phyloP scores from a whole-genome alignment of 1,139 yeast species.

The Debaryomyces sp. region DNA sequence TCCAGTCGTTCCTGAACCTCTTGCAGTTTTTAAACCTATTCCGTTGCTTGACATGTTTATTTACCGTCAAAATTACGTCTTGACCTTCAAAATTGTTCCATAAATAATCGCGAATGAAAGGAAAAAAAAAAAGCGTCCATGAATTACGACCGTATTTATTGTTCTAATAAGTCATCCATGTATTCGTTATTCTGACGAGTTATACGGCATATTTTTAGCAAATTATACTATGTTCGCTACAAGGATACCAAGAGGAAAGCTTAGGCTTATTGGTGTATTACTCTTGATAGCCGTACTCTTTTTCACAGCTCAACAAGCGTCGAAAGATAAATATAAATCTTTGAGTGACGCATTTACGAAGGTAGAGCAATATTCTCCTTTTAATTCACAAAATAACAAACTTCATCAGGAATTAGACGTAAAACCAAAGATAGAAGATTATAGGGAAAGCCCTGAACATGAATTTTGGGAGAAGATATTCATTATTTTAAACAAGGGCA shows the following conservation, averaged over 20 bases:
- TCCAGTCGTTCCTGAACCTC: conserved; percentile 80
- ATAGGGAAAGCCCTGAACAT: conserved; percentile 11
- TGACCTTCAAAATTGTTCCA: background rate
- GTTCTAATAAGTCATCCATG: background rate
- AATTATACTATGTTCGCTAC: background rate
- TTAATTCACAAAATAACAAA: background rate
- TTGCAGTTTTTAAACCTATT: conserved; percentile 62
- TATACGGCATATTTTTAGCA: background rate
- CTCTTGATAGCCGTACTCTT: background rate
- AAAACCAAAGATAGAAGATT: background rate
- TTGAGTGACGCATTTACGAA: background rate
- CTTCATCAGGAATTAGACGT: background rate
- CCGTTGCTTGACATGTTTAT: conserved; percentile 64
- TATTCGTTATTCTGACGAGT: background rate
- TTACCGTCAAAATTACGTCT: background rate
- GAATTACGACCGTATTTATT: background rate
- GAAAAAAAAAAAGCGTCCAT: background rate
- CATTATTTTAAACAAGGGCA: conserved; percentile 18
- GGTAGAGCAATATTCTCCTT: conserved; percentile 2
- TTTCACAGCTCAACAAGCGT: conserved; percentile 1
- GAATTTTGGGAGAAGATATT: conserved; percentile 27
- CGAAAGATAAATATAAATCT: background rate
- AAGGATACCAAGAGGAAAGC: background rate
- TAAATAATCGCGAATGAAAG: background rate
- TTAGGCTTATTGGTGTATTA: background rate